phyloP scores from a whole-genome alignment of 176 grass and related monocot species.

The Triticum urartu region DNA sequence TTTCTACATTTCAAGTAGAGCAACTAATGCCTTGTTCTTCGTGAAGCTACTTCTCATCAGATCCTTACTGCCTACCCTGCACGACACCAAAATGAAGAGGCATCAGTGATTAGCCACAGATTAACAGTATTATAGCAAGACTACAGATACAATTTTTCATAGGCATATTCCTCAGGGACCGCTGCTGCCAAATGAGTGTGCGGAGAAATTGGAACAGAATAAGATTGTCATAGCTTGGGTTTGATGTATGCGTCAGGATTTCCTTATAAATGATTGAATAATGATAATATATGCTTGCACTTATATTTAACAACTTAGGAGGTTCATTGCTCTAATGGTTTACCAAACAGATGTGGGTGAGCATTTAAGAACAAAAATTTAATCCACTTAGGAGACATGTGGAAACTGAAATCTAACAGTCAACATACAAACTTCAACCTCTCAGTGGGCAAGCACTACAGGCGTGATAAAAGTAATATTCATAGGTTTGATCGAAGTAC shows the following conservation, averaged over 20 bases:
- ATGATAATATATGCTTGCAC: background rate
- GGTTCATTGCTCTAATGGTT: background rate
- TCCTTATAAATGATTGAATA: too few relatives aligned
- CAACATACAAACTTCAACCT: background rate
- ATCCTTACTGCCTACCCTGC: slow-evolving; percentile 44
- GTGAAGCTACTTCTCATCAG: background rate
- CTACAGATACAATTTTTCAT: background rate
- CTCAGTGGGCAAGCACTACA: background rate
- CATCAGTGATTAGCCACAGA: background rate
- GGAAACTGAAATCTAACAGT: background rate
- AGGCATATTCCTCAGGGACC: background rate
- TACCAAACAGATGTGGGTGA: background rate
- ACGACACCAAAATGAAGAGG: background rate
- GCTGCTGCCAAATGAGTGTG: too few relatives aligned
- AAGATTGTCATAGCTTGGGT: too few relatives aligned
- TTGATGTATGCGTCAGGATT: background rate
- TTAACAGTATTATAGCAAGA: background rate
- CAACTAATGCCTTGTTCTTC: slow-evolving; percentile 2
- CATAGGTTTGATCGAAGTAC: background rate
- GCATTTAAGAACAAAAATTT: background rate
- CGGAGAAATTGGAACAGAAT: too few relatives aligned
- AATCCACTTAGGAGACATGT: background rate
- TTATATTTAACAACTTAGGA: background rate
- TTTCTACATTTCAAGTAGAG: slow-evolving; percentile 27
- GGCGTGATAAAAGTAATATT: background rate